Conservation (phyloP, 2,329 filamentous ascomycete genomes). For the Colletotrichum tanaceti region DNA sequence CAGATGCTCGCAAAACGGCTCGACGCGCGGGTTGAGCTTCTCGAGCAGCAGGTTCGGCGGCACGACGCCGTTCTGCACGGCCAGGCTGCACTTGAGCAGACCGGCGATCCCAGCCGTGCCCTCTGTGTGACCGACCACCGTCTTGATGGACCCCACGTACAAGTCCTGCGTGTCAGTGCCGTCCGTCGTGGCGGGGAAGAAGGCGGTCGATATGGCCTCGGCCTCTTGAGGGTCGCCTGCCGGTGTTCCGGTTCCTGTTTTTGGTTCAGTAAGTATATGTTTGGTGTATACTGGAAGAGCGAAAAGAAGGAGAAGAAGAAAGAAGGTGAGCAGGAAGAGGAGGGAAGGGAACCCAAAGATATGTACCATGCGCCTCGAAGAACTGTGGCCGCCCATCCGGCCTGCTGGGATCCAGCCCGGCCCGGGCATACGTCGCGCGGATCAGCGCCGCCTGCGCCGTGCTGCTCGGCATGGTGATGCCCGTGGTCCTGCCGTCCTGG, state of each 20-base stretch:
- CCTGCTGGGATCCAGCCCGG: conserved; percentile 31
- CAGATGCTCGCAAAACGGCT: conserved; percentile 39
- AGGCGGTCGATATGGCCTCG: conserved; percentile 45
- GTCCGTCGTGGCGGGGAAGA: neutral
- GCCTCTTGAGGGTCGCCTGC: conserved; percentile 60
- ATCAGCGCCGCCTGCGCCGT: conserved; percentile 47
- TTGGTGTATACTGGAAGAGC: neutral
- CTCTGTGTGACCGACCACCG: conserved; percentile 46
- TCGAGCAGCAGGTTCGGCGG: conserved; percentile 49
- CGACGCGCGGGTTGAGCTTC: conserved; percentile 45
- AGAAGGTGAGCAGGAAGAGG: too few relatives aligned
- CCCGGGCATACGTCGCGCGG: conserved; percentile 44
- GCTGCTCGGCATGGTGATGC: conserved; percentile 52
- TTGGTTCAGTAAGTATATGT: neutral
- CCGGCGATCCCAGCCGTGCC: conserved; percentile 45
- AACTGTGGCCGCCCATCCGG: conserved; percentile 36
- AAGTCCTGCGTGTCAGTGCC: neutral
- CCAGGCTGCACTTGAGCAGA: conserved; percentile 43
- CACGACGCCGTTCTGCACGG: conserved; percentile 41
- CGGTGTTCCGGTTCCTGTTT: conserved; percentile 62
- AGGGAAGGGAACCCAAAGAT: neutral
- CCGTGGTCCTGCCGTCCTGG: conserved; percentile 42
- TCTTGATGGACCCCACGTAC: conserved; percentile 8
- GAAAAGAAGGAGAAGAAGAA: too few relatives aligned
- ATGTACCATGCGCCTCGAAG: conserved; percentile 50